Conservation (phyloP, 225 moss, liverwort and hornwort species). For the Asterella californica region DNA sequence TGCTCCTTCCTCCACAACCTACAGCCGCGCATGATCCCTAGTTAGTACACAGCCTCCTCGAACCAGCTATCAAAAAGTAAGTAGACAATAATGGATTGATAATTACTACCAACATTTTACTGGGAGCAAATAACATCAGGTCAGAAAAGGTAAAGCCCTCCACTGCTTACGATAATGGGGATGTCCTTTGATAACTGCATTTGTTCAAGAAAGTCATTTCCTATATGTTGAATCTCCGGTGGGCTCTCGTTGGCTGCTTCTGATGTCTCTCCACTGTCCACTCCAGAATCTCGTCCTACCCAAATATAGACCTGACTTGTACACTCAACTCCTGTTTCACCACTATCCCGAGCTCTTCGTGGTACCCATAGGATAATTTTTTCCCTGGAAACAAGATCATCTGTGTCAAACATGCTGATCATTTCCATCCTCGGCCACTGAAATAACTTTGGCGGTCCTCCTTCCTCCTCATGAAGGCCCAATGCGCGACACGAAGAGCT, state of each 20-base stretch:
- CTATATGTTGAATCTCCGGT: conserved; percentile 14
- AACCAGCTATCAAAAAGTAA: not conserved
- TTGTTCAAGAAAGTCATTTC: conserved; percentile 19
- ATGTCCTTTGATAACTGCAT: not conserved
- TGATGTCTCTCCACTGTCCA: not conserved
- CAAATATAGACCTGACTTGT: conserved; percentile 39
- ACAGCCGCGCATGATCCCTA: not conserved
- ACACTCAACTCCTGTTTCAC: not conserved
- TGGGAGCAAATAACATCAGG: not conserved
- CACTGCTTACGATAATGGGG: not conserved
- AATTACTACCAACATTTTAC: no score
- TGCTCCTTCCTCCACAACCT: conserved; percentile 46
- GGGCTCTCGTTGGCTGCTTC: not conserved
- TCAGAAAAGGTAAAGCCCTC: no score
- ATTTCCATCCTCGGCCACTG: conserved; percentile 51
- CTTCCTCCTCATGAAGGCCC: not conserved
- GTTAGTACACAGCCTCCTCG: not conserved
- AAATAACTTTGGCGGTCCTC: conserved; percentile 22
- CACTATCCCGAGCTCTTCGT: not conserved
- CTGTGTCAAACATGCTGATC: conserved; percentile 53
- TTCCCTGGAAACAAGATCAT: conserved; percentile 40
- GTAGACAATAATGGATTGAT: no score
- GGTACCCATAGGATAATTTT: conserved; percentile 41
- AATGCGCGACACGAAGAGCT: not conserved
- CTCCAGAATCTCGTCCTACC: conserved; percentile 30